Percentiles rank a stretch among this genome's conserved stretches.
Conservation (phyloP, 108 stramenopile species). For the Chaetoceros tenuissimus region DNA sequence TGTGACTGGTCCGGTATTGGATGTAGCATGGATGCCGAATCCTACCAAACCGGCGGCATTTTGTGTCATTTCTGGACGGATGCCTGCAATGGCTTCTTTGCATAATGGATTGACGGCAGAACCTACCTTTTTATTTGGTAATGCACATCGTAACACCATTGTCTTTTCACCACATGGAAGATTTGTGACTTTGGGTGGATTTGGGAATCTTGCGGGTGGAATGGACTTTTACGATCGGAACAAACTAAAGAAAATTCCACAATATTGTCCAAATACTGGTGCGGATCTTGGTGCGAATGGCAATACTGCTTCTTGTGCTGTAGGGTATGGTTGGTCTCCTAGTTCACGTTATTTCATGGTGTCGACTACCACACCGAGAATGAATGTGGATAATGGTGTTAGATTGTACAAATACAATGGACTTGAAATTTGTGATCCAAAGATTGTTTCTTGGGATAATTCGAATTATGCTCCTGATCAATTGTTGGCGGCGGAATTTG, state of each 20-base stretch:
- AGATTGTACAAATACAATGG: conserved; percentile 83
- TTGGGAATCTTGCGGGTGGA: conserved; percentile 81
- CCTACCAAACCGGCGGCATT: conserved; percentile 62
- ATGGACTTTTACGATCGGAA: conserved; percentile 98
- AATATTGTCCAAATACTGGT: conserved; percentile 25
- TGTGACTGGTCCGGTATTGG: conserved; percentile 63
- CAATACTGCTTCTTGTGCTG: conserved; percentile 49
- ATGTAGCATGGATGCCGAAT: conserved; percentile 86
- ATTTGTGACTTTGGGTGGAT: conserved; percentile 78
- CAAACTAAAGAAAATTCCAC: conserved; percentile 66
- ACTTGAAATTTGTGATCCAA: conserved; percentile 30
- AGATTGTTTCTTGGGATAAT: conserved; percentile 67
- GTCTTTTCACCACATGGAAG: conserved; percentile 85
- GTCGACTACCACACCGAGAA: conserved; percentile 89
- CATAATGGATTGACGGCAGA: conserved; percentile 88
- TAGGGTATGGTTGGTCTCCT: conserved; percentile 91
- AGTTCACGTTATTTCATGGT: conserved; percentile 84
- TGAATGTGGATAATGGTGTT: conserved; percentile 98
- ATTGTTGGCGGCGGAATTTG: conserved; percentile 54
- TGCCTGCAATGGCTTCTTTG: conserved; percentile 85
- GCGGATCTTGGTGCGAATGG: conserved; percentile 11
- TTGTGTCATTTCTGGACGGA: conserved; percentile 81
- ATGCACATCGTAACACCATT: conserved; percentile 89
- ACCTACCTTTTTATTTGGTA: conserved; percentile 89
- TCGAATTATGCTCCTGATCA: conserved; percentile 54